Evolutionary conservation across 352 stramenopile genomes (phyloP).

Genomic region (Phytopythium ostracodes): DNA sequence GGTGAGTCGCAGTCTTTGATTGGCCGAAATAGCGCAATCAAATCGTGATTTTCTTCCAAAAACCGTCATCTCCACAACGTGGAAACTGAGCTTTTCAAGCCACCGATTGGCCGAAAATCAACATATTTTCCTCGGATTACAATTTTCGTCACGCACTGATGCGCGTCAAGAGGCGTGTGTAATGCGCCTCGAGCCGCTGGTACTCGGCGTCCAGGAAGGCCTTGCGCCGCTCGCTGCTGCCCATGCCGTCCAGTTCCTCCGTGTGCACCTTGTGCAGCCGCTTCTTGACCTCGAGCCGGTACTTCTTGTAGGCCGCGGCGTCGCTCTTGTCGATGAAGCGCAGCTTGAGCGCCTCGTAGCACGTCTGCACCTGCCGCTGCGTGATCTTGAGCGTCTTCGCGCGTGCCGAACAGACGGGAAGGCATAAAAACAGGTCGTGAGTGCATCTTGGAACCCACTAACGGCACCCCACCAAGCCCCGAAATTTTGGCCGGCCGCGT

Average conservation of each 20-base stretch:
- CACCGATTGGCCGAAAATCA: background rate
- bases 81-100: too few relatives aligned
- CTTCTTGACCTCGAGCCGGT: constrained; percentile 79
- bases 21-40: constrained; percentile 7
- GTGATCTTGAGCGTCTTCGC: constrained; percentile 69
- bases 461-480: background rate
- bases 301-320: constrained; percentile 55
- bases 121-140: background rate
- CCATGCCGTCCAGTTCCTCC: constrained; percentile 76
- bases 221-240: constrained; percentile 61
- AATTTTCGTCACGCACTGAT: background rate
- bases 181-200: constrained; percentile 42
- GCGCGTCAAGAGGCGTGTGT: constrained; percentile 37
- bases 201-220: constrained; percentile 73
- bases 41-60: constrained; percentile 17
- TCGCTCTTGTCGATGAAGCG: constrained; percentile 45
- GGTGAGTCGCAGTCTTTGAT: constrained; percentile 5
- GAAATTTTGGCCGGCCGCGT: background rate
- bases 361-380: constrained; percentile 69
- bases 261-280: constrained; percentile 62
- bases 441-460: constrained; percentile 1
- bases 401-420: background rate
- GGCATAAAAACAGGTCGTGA: background rate
- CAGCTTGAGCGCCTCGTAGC: constrained; percentile 77
- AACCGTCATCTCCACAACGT: too few relatives aligned